Evolutionary conservation across 2,329 filamentous ascomycete genomes (phyloP), one percentile per base, ranked within the genome.

Genomic region (Colletotrichum musicola): DNA sequence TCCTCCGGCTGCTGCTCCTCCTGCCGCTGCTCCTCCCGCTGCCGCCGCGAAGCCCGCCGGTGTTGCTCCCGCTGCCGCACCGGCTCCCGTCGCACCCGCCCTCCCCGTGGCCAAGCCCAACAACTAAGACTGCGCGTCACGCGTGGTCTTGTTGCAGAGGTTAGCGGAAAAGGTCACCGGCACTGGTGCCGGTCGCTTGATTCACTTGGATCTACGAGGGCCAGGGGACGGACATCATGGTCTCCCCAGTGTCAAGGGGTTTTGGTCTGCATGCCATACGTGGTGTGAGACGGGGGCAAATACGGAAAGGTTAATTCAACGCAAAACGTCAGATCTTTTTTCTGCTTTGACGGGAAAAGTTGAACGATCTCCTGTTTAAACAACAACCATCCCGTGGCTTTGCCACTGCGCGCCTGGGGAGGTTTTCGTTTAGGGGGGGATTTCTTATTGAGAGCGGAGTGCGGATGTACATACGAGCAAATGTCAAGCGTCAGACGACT

Each of bases 81-180:
- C 62, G 4, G 65, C 65, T 12, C 65, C 65, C n/a, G 65, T 60
- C 25, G 55, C 65, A 13, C 61, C 65, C 14, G 65, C 30, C n/a
- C 22, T 60, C 9, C 65, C 65, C 12, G 65, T 51, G 10, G 59
- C 30, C 49, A 61, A 65, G 44, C 56, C 47, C 18, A 65, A 65
- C 18, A 65, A 65, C 49, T 68, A 27, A 61, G 55, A n/a, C 35
- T 55, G 14, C 7, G 18, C 57, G 47, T 27, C 40, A 42, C 16
- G 25, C 20, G 55, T 40, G 14, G 30, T 44, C 46, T 35, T 35
- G 20, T 40, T 25, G 49, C 14, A 25, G 27, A 14, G 9, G 13
- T 40, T 38, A 65, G 30, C 30, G 65, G 65, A 50, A 46, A 58
- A 51, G 42, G 42, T 44, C 18, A 38, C 44, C 44, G 44, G 62